Evolutionary conservation across 2,329 filamentous ascomycete genomes (phyloP).

Genomic region (Cladosporium velox): DNA sequence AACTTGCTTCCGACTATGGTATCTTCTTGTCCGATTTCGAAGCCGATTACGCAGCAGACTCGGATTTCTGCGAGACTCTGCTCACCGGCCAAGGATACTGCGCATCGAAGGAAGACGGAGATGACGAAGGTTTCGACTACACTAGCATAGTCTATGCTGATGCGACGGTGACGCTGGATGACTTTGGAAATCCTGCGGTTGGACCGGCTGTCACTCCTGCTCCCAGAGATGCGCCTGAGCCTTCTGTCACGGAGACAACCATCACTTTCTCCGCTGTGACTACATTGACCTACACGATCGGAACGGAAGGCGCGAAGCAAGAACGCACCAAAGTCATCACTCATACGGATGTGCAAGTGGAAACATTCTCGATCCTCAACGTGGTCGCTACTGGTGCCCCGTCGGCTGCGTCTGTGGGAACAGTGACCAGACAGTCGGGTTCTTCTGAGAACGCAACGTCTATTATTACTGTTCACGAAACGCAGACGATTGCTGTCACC

Average conservation of each 20-base stretch:
- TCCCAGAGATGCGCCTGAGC: not conserved
- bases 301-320: slow-evolving; percentile 16
- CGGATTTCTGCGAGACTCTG: slow-evolving; percentile 23
- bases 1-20: slow-evolving; percentile 24
- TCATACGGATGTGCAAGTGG: slow-evolving; percentile 22
- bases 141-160: slow-evolving; percentile 16
- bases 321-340: slow-evolving; percentile 23
- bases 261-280: slow-evolving; percentile 14
- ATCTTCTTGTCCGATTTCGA: slow-evolving; percentile 25
- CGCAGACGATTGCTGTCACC: slow-evolving; percentile 19
- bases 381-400: slow-evolving; percentile 19
- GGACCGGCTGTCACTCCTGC: slow-evolving; percentile 17
- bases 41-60: slow-evolving; percentile 22
- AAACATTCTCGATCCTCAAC: slow-evolving; percentile 22
- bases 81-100: slow-evolving; percentile 26
- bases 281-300: slow-evolving; percentile 21
- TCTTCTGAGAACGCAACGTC: slow-evolving; percentile 13
- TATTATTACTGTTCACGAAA: slow-evolving; percentile 21
- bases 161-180: slow-evolving; percentile 19
- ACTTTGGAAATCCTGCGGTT: slow-evolving; percentile 13
- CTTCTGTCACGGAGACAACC: slow-evolving; percentile 7
- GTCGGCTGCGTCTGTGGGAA: slow-evolving; percentile 19
- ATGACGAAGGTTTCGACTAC: not conserved
- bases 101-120: slow-evolving; percentile 10
- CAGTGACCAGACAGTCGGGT: not conserved